These are phyloP conservation scores for Syncephalastrum sp. DNA, from an alignment of 371 early-diverging fungal species.

Conservation along the genomic window DNA sequence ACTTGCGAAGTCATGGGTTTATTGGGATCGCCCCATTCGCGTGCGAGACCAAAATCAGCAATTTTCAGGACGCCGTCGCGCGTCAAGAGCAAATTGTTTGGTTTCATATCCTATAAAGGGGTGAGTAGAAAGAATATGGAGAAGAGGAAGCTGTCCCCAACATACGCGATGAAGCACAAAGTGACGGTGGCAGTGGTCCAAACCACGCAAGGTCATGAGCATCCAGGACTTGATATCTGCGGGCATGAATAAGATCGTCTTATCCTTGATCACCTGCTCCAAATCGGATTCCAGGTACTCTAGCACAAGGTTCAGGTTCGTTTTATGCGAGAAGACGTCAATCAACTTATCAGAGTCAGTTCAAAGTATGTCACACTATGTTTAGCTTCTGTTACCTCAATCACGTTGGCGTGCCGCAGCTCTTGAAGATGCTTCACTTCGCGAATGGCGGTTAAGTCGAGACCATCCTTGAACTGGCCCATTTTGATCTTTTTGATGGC, in stretches of 20 bases:
- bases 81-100: constrained; percentile 98
- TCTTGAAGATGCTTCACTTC: constrained; percentile 98
- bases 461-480: constrained; percentile 82
- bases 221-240: constrained; percentile 99
- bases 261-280: constrained; percentile 97
- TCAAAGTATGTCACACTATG: neutral
- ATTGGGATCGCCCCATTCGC: constrained; percentile 88
- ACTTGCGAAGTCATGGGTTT: constrained; percentile 90
- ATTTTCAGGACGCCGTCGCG: constrained; percentile 92
- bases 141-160: neutral
- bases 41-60: constrained; percentile 99
- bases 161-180: constrained; percentile 93
- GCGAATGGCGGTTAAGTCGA: constrained; percentile 95
- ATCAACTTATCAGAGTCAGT: constrained; percentile 60
- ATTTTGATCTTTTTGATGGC: constrained; percentile 97
- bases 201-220: constrained; percentile 94
- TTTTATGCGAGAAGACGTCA: constrained; percentile 94
- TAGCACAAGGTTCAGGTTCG: constrained; percentile 92
- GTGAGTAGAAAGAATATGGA: neutral
- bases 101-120: constrained; percentile 92
- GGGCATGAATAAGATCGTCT: constrained; percentile 89
- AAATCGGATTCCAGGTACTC: constrained; percentile 96
- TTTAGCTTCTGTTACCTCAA: constrained; percentile 58
- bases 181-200: constrained; percentile 91
- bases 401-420: constrained; percentile 88